Conservation (phyloP, 2,329 filamentous ascomycete genomes). For the Ophiostoma triangulosporum region DNA sequence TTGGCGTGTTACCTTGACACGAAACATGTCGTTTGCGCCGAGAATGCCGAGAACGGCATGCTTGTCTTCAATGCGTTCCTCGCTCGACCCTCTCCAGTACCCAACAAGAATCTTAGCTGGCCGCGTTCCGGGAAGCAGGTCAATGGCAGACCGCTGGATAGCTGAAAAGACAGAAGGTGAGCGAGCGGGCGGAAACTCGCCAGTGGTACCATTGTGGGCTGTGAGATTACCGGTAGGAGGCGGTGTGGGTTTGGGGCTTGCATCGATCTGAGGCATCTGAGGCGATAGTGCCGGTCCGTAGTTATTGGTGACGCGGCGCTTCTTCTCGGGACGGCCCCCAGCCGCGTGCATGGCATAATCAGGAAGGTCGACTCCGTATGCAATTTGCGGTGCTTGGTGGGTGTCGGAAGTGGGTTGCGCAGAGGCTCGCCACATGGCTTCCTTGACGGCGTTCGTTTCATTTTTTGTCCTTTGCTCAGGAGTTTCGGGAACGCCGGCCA, state of each 20-base stretch:
- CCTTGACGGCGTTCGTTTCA: slow-evolving; percentile 30
- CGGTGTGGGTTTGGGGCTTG: neutral
- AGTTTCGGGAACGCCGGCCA: slow-evolving; percentile 19
- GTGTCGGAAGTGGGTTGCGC: slow-evolving; percentile 31
- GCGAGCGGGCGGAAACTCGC: neutral
- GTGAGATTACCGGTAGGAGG: slow-evolving; percentile 1
- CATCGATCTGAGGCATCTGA: neutral
- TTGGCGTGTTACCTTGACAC: slow-evolving; percentile 46
- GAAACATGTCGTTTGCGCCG: slow-evolving; percentile 49
- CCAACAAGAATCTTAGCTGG: slow-evolving; percentile 46
- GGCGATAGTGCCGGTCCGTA: neutral
- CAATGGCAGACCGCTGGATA: slow-evolving; percentile 18
- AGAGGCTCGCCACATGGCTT: slow-evolving; percentile 31
- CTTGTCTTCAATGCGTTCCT: slow-evolving; percentile 32
- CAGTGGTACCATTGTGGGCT: neutral
- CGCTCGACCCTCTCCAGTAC: slow-evolving; percentile 43
- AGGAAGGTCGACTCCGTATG: slow-evolving; percentile 37
- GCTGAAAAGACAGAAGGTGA: slow-evolving; percentile 12
- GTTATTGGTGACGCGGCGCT: slow-evolving; percentile 28
- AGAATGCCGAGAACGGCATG: slow-evolving; percentile 52
- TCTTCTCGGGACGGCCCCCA: slow-evolving; percentile 23
- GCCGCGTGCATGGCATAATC: slow-evolving; percentile 24
- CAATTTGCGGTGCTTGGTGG: slow-evolving; percentile 30
- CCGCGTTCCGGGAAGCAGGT: slow-evolving; percentile 36
- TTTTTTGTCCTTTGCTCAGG: slow-evolving; percentile 26